Base-by-base conservation (phyloP, 2,329 filamentous ascomycete species). In the Plenodomus tracheiphilus region DNA sequence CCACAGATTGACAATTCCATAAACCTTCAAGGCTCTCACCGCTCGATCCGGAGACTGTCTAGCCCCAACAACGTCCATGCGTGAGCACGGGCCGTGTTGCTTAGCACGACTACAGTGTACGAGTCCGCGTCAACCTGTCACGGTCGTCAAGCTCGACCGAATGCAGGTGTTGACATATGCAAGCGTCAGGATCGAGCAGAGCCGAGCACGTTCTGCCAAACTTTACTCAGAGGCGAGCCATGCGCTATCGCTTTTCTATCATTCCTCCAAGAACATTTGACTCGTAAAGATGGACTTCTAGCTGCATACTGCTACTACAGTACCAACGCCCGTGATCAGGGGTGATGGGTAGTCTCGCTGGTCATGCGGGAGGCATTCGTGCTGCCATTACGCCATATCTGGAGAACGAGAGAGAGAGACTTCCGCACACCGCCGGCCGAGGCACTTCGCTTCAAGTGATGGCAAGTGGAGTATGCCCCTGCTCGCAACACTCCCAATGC, bases 251-350 rank as follows among this genome's bases (percentile, higher is more conserved):
- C 40, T 41, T 22, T 35, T 39, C 18, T 25, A n/a, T 21, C 32
- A n/a, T 32, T 40, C n/a, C 42, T 32, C 43, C 39, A 43, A 46
- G 21, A 19, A 37, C 39, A 36, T 49, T 39, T 39, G 40, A 16
- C 41, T 48, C 32, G 28, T 30, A 22, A 43, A 36, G 15, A 41
- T 44, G 39, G 48, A n/a, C 36, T 45, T 43, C 38, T 51, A 35
- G 44, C 50, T 51, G 53, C 51, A 49, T 45, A 28, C 35, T 47
- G 15, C 43, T 54, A 49, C 49, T 54, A 49, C 49, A 53, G 47
- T 47, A 45, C 32, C 38, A 41, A 51, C 41, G 43, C 41, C 38
- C 21, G 16, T 43, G 47, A 51, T 43, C 43, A 35, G 28, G 43
- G 34, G 40, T 46, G 38, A 28, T 36, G 15, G 17, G 22, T 21